Conservation (phyloP, 768 basidiomycete species). For the Gautieria morchelliformis region DNA sequence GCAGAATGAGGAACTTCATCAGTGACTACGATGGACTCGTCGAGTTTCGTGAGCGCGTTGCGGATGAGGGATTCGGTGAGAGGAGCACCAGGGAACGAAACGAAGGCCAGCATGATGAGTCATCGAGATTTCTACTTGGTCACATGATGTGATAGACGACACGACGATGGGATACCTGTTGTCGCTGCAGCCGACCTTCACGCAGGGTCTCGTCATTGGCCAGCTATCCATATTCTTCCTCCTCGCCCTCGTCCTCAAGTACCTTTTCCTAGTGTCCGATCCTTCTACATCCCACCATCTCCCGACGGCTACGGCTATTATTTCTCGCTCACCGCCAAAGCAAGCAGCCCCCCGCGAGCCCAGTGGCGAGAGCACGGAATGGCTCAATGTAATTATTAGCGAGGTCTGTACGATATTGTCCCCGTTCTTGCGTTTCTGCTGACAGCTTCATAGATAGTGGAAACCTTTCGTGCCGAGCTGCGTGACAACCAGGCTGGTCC, state of each 20-base stretch:
- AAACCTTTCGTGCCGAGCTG: constrained; percentile 70
- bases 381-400: constrained; percentile 80
- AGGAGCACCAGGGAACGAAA: constrained; percentile 46
- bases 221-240: constrained; percentile 81
- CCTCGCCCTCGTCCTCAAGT: constrained; percentile 76
- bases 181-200: constrained; percentile 81
- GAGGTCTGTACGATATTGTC: constrained; percentile 43
- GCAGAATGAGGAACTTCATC: constrained; percentile 3
- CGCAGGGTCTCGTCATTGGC: constrained; percentile 87
- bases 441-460: constrained; percentile 40
- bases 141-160: background rate
- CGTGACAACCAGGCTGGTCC: constrained; percentile 57
- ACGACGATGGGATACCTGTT: constrained; percentile 44
- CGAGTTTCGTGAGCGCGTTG: constrained; percentile 28
- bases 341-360: constrained; percentile 21
- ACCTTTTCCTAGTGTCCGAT: constrained; percentile 82
- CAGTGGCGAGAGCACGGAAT: constrained; percentile 69
- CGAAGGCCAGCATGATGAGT: constrained; percentile 23
- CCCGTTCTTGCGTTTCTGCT: background rate
- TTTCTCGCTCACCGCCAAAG: background rate
- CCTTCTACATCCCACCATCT: constrained; percentile 19
- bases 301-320: constrained; percentile 1
- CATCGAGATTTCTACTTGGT: too few species aligned
- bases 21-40: constrained; percentile 20
- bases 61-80: constrained; percentile 42